Base-by-base conservation (phyloP, 1,284 basidiomycete genomes). In the Pseudozyma thailandica region DNA sequence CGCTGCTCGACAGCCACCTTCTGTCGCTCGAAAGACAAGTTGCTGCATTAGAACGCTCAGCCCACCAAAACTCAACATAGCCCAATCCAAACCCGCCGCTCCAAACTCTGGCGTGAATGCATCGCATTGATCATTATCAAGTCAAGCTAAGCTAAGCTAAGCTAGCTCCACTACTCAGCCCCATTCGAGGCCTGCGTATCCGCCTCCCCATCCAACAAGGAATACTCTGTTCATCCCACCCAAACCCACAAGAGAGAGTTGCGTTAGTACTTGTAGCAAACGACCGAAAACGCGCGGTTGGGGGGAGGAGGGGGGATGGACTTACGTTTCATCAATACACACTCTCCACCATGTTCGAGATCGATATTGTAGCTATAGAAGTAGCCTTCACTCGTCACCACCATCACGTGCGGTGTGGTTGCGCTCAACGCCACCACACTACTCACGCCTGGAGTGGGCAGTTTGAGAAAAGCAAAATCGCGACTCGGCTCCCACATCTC, bases 321-420 rank as follows among this genome's bases (percentile, higher is more conserved):
- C 55, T 50, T 47, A 58, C 55, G 93, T 85, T 96, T 96, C 87
- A 93, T 90, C 74, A 99, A 84, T 8, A 91, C 88, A 78, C 96
- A 98, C 83, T 98, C 95, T 4, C 95, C 96, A 10, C 96, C 96
- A 51, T 91, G 90, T 84, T 98, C 94, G 53, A 98, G 85, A 84
- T 99, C 95, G 78, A 99, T 95, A 78, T 88, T 92, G 84, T 98
- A 98, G 8, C 90, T 90, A 82, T 98, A 97, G 82, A 97, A 96
- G 75, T 93, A 91, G 0, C 95, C 95, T 71, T 98, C 94, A 0
- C 92, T 92, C 0, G 93, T 94, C 50, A 97, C 89, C 12, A 98
- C 94, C 92, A 98, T 96, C 6, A 98, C 92, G 71, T 98, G 93
- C 0, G 95, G 95, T 83, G 92, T 91, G 10, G 92, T 94, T 8